A percentile compares a stretch with the other conserved stretches of the same genome.
Conservation (phyloP, 2,329 filamentous ascomycete species). For the Spiromastix sp. region DNA sequence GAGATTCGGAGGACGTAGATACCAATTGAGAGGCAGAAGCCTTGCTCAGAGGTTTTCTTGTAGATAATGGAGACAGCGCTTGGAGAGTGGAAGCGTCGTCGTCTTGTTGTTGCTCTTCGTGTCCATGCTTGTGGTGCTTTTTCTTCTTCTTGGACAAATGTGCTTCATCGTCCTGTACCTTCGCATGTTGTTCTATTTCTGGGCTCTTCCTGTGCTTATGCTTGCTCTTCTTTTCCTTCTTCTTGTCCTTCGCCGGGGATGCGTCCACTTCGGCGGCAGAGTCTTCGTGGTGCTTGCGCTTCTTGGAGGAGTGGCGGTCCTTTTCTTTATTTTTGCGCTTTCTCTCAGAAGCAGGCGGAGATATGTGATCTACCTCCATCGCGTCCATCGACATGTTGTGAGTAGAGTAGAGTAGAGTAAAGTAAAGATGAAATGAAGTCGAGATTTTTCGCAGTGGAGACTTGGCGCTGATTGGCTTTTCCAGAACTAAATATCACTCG, state of each 20-base stretch:
- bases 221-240: constrained; percentile 20
- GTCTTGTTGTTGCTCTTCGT: constrained; percentile 10
- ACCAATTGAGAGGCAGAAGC: constrained; percentile 21
- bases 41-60: constrained; percentile 24
- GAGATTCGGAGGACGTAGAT: constrained; percentile 1
- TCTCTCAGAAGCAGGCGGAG: constrained; percentile 22
- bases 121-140: constrained; percentile 8
- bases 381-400: constrained; percentile 26
- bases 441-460: neutral
- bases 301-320: constrained; percentile 34
- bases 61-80: constrained; percentile 14
- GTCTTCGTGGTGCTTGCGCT: constrained; percentile 30
- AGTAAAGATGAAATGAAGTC: too few species aligned
- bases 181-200: too few species aligned
- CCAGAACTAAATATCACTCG: too few species aligned
- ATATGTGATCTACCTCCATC: constrained; percentile 29
- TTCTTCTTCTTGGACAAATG: constrained; percentile 4
- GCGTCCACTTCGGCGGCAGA: constrained; percentile 12
- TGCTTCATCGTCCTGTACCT: neutral
- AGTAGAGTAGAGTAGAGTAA: neutral
- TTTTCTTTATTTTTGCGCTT: constrained; percentile 38
- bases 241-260: constrained; percentile 17
- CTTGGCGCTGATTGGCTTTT: neutral
- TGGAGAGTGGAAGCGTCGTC: constrained; percentile 24
- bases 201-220: constrained; percentile 4